Percentiles rank a stretch among this genome's conserved stretches.
These are phyloP conservation scores for Groenewaldozyma tartarivorans DNA, from an alignment of 805 yeast genomes.

Conservation along the genomic window DNA sequence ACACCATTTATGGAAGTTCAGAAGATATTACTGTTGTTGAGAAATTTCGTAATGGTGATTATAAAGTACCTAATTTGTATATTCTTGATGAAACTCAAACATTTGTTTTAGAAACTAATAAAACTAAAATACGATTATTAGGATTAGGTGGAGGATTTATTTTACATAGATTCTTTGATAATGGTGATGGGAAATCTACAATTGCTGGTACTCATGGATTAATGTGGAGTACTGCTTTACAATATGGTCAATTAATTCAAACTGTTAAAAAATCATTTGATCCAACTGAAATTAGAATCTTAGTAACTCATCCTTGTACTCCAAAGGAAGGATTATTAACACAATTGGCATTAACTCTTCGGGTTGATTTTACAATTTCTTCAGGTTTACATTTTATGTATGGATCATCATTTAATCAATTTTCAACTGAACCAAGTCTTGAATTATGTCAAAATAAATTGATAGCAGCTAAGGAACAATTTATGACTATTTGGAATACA, in stretches of 20 bases:
- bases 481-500: conserved; percentile 55
- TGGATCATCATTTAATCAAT: conserved; percentile 60
- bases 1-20: conserved; percentile 66
- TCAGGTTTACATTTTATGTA: conserved; percentile 64
- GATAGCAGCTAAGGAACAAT: conserved; percentile 48
- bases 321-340: conserved; percentile 59
- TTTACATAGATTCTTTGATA: conserved; percentile 58
- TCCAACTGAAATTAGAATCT: conserved; percentile 43
- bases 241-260: conserved; percentile 55
- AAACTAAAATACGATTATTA: conserved; percentile 44
- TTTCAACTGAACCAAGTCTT: conserved; percentile 50
- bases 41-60: conserved; percentile 47
- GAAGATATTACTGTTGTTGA: conserved; percentile 65
- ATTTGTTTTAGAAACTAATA: conserved; percentile 34
- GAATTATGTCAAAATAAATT: conserved; percentile 57
- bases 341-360: conserved; percentile 54
- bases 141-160: conserved; percentile 70
- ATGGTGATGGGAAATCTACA: conserved; percentile 38
- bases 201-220: conserved; percentile 59
- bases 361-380: conserved; percentile 65
- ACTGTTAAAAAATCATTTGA: conserved; percentile 35
- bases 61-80: conserved; percentile 45
- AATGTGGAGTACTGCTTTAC: conserved; percentile 64
- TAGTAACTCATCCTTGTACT: conserved; percentile 63
- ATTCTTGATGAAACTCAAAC: conserved; percentile 51